Base-by-base conservation (phyloP, 176 grass and related monocot genomes). In the Oryza glumipatula region DNA sequence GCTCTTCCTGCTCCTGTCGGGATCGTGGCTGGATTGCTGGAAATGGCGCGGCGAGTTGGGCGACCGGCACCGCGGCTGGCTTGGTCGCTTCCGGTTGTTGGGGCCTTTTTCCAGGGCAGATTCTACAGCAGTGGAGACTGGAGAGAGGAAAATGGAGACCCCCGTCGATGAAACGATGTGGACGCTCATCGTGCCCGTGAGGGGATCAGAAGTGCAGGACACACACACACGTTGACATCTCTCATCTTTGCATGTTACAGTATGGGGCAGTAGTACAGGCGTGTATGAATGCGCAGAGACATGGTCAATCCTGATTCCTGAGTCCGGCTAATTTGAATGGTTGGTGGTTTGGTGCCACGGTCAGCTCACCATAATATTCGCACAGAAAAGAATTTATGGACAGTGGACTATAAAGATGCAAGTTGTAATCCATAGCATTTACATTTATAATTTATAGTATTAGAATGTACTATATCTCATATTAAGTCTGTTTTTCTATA, bases 11-110 rank as follows among this genome's bases (percentile, higher is more conserved):
- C 54, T 66, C 80, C 44, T 0, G 77, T 65, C 71, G 73, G 44
- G 56, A 24, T 70, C 65, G 72, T 71, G 73, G 72, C 11, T 47
- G 65, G 73, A 83, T 71, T 65, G 72, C 11, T 47, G 65, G 73
- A 83, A 48, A 51, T 19, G 52, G 4, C 73, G 23, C 38, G 51
- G 6, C 51, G 19, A 32, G 14, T 44, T n/a, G 35, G 63, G 33
- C 71, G 61, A 11, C 46, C 43, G 19, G 64, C 47, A 6, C 15
- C 13, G 24, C 38, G 5, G 38, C 35, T 38, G 6, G 35, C 23
- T 69, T 82, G 63, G 54, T 2, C 44, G 21, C 38, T 15, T 47
- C 23, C 6, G 17, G 43, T 21, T 11, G 7, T 33, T 75, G 30
- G 23, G 41, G 1, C 3, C 32, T 12, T 21, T 5, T 21, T 47